These are phyloP conservation scores for Lachnellula willkommii DNA, from an alignment of 2,329 filamentous ascomycete genomes.

Conservation along the genomic window DNA sequence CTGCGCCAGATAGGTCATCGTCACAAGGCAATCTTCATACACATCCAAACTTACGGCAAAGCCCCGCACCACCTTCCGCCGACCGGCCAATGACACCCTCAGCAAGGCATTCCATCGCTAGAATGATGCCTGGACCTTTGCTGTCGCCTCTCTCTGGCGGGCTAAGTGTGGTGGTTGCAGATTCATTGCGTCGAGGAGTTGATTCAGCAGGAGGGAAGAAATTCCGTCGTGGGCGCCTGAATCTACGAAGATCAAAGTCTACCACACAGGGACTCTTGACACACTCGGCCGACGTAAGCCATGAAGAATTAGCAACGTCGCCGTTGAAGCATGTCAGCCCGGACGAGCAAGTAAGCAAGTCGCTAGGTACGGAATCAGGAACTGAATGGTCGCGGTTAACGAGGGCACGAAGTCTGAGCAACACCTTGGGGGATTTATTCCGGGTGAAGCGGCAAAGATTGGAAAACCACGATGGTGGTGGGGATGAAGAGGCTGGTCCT, in stretches of 20 bases:
- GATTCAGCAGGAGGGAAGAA: conserved; percentile 34
- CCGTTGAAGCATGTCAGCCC: conserved; percentile 9
- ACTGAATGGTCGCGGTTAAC: conserved; percentile 18
- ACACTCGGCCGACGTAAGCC: conserved; percentile 10
- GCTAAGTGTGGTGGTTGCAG: conserved; percentile 59
- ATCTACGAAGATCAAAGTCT: conserved; percentile 26
- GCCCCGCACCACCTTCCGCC: conserved; percentile 33
- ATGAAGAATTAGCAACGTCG: conserved; percentile 18
- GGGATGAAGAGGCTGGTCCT: conserved; percentile 27
- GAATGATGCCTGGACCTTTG: conserved; percentile 52
- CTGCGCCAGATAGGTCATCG: conserved; percentile 22
- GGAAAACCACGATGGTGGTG: conserved; percentile 11
- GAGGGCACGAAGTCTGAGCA: conserved; percentile 28
- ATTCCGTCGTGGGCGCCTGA: conserved; percentile 28
- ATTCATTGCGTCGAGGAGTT: conserved; percentile 55
- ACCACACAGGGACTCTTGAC: conserved; percentile 22
- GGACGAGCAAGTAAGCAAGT: conserved; percentile 16
- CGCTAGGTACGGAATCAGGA: conserved; percentile 14
- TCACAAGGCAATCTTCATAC: conserved; percentile 27
- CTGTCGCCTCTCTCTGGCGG: conserved; percentile 55
- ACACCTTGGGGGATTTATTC: conserved; percentile 27
- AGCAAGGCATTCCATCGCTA: conserved; percentile 43
- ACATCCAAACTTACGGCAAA: conserved; percentile 27
- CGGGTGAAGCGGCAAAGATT: conserved; percentile 17
- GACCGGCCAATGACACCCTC: conserved; percentile 35